Conservation (phyloP, 345 rosid genomes). For the Boechera stricta region DNA sequence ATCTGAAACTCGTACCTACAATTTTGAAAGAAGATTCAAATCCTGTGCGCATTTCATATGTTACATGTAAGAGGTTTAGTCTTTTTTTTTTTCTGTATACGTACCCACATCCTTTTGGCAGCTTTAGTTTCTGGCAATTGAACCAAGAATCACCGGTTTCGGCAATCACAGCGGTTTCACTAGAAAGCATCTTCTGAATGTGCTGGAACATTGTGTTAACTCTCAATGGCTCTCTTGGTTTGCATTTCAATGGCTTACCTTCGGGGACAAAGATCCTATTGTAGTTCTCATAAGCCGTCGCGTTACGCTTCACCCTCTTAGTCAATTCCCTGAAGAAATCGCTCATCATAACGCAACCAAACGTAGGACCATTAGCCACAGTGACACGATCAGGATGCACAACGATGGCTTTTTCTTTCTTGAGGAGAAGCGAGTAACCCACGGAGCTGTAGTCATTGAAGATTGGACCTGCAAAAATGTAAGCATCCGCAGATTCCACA, state of each 20-base stretch:
- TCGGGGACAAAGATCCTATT: constrained; percentile 29
- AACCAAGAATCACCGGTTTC: constrained; percentile 33
- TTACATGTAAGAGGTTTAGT: neutral
- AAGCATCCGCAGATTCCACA: constrained; percentile 47
- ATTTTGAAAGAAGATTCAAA: neutral
- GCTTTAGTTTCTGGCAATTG: constrained; percentile 23
- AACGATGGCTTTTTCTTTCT: constrained; percentile 19
- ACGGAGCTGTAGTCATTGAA: constrained; percentile 30
- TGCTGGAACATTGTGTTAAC: constrained; percentile 27
- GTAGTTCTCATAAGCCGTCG: constrained; percentile 18
- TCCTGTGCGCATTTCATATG: neutral
- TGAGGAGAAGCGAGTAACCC: constrained; percentile 28
- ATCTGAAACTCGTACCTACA: constrained; percentile 44
- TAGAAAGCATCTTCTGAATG: constrained; percentile 25
- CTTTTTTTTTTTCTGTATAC: neutral
- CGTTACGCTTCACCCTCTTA: constrained; percentile 23
- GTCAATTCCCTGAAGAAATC: constrained; percentile 23
- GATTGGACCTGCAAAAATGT: constrained; percentile 29
- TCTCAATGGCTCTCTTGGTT: constrained; percentile 16
- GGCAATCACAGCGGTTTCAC: constrained; percentile 26
- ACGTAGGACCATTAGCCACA: constrained; percentile 27
- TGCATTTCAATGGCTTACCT: constrained; percentile 14
- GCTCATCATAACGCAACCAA: constrained; percentile 18
- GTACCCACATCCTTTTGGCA: constrained; percentile 19
- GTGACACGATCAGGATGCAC: constrained; percentile 25